Conservation (phyloP, 192 early-diverging fungal genomes). For the Linnemannia hyalina region DNA sequence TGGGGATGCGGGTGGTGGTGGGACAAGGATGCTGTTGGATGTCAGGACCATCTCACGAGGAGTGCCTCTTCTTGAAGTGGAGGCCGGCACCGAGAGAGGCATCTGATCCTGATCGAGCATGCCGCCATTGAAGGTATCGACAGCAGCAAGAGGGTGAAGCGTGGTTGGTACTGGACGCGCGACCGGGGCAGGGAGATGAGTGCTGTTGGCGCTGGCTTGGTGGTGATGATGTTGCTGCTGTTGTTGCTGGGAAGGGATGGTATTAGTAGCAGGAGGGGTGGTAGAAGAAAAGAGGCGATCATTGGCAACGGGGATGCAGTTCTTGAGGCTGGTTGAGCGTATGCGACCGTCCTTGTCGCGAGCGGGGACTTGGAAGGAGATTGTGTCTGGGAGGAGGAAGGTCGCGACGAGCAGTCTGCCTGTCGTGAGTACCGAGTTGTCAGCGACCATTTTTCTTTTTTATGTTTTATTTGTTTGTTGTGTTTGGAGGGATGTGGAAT, state of each 20-base stretch:
- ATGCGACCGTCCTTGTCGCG: constrained; percentile 59
- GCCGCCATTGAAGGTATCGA: constrained; percentile 49
- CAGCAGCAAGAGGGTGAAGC: constrained; percentile 56
- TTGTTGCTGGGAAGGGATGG: neutral
- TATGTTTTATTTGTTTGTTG: neutral
- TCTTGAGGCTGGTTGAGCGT: constrained; percentile 26
- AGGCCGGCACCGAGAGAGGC: neutral
- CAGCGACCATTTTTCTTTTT: constrained; percentile 27
- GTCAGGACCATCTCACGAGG: constrained; percentile 13
- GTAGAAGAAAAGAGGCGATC: neutral
- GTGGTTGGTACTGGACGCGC: constrained; percentile 44
- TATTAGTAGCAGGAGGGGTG: neutral
- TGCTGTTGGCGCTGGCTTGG: neutral
- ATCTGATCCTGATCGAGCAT: constrained; percentile 21
- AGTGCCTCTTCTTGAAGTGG: neutral
- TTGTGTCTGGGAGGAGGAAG: constrained; percentile 81
- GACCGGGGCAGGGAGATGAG: neutral
- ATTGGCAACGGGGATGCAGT: constrained; percentile 5
- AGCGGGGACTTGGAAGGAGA: constrained; percentile 66
- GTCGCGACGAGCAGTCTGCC: constrained; percentile 78
- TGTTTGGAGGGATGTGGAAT: neutral
- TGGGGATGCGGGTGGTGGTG: constrained; percentile 18
- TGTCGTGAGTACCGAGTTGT: constrained; percentile 35
- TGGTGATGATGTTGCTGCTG: neutral
- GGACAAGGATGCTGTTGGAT: constrained; percentile 12